Percentiles rank a stretch among this genome's conserved stretches.
Evolutionary conservation across 2,329 filamentous ascomycete species (phyloP).

Genomic region (Lasiodiplodia theobromae): DNA sequence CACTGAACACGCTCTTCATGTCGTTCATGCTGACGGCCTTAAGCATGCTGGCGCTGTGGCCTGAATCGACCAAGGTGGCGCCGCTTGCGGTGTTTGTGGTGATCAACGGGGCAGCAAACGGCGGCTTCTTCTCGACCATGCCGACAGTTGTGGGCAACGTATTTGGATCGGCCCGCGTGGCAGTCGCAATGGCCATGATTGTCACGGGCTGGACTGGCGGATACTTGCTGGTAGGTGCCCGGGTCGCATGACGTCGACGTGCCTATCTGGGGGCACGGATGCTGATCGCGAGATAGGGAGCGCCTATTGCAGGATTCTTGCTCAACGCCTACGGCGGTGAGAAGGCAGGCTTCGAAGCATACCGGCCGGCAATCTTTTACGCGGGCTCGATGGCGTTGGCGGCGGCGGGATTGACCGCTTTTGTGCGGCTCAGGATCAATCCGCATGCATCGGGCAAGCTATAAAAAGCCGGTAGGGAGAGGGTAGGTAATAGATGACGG

Average conservation of each 20-base stretch:
- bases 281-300: constrained; percentile 30
- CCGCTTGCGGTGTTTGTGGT: constrained; percentile 65
- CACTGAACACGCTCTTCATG: constrained; percentile 48
- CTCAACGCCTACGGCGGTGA: constrained; percentile 32
- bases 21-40: constrained; percentile 61
- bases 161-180: constrained; percentile 63
- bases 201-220: constrained; percentile 67
- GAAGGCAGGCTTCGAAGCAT: constrained; percentile 31
- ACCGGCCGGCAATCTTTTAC: constrained; percentile 33
- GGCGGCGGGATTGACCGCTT: constrained; percentile 30
- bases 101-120: constrained; percentile 67
- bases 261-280: constrained; percentile 11
- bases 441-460: constrained; percentile 28
- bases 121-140: constrained; percentile 69
- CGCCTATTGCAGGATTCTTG: constrained; percentile 32
- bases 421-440: constrained; percentile 32
- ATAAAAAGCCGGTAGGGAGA: constrained; percentile 12
- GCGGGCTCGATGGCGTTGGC: constrained; percentile 31
- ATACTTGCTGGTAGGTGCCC: constrained; percentile 54
- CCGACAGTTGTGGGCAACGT: constrained; percentile 68
- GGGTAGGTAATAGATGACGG: neutral
- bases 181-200: constrained; percentile 68
- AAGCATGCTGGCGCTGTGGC: constrained; percentile 69
- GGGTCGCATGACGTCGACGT: constrained; percentile 40
- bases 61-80: constrained; percentile 61